phyloP scores from a whole-genome alignment of 2,329 filamentous ascomycete species.

The Pseudocercospora ulei region DNA sequence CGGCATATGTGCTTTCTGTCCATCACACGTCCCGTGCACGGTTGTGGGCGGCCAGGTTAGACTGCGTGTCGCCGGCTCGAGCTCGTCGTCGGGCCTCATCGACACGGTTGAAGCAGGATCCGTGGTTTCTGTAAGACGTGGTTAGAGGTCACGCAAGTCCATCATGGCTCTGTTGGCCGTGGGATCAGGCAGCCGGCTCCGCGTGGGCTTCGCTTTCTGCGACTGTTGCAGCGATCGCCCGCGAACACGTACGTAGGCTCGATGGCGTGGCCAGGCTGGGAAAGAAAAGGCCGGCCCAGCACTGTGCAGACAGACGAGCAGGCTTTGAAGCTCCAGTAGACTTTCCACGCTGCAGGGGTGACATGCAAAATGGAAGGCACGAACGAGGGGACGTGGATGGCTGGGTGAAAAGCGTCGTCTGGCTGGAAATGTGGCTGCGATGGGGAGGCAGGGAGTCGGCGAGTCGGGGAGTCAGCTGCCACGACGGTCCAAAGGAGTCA shows the following conservation, averaged over 20 bases:
- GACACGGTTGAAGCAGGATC: constrained; percentile 11
- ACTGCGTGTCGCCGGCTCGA: constrained; percentile 20
- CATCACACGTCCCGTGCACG: constrained; percentile 10
- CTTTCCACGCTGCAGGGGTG: too few species aligned
- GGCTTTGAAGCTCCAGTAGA: constrained; percentile 3
- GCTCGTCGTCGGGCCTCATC: constrained; percentile 4
- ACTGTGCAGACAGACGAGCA: constrained; percentile 2
- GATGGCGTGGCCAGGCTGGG: constrained; percentile 10
- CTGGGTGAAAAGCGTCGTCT: constrained; percentile 5
- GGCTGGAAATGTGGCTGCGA: constrained; percentile 11
- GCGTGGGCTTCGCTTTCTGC: constrained; percentile 9
- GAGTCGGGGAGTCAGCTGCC: constrained; percentile 12
- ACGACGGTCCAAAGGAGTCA: constrained; percentile 9
- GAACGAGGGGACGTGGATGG: constrained; percentile 4
- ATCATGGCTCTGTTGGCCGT: constrained; percentile 14
- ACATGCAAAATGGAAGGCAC: neutral
- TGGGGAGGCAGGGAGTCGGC: too few species aligned
- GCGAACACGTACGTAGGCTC: constrained; percentile 13
- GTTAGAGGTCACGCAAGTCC: constrained; percentile 17
- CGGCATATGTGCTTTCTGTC: constrained; percentile 18
- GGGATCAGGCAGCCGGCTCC: constrained; percentile 15
- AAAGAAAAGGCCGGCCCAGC: constrained; percentile 15
- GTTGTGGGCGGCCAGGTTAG: constrained; percentile 21
- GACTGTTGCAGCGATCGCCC: constrained; percentile 17
- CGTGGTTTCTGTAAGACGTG: constrained; percentile 12